Conservation (phyloP, 1,284 basidiomycete species). For the Abortiporus biennis region DNA sequence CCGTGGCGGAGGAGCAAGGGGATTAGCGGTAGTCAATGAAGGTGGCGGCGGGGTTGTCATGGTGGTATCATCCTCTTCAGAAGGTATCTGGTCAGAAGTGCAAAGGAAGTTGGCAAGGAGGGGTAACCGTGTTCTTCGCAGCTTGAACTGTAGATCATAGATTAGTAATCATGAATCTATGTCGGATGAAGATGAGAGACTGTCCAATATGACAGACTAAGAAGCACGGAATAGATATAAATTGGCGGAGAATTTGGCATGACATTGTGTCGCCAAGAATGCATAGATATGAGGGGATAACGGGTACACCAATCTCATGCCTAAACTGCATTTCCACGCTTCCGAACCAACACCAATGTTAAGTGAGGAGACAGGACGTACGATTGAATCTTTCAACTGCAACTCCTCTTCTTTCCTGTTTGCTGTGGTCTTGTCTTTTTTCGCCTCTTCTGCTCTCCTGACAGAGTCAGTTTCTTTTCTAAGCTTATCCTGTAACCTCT, state of each 20-base stretch:
- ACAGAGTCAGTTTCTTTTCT: slow-evolving; percentile 77
- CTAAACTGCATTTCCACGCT: too few species aligned
- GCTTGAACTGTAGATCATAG: slow-evolving; percentile 74
- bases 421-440: slow-evolving; percentile 69
- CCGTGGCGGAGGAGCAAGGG: slow-evolving; percentile 46
- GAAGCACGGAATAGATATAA: background rate
- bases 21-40: slow-evolving; percentile 32
- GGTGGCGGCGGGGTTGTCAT: slow-evolving; percentile 13
- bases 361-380: too few species aligned
- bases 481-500: slow-evolving; percentile 74
- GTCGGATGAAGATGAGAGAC: background rate
- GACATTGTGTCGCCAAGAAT: too few species aligned
- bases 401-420: slow-evolving; percentile 76
- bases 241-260: too few species aligned
- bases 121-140: slow-evolving; percentile 60
- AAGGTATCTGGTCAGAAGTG: slow-evolving; percentile 63
- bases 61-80: slow-evolving; percentile 25
- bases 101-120: slow-evolving; percentile 70
- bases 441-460: slow-evolving; percentile 74
- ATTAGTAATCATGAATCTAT: slow-evolving; percentile 6
- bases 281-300: too few species aligned
- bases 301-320: too few species aligned
- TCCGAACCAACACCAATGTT: too few species aligned
- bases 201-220: background rate
- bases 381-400: slow-evolving; percentile 72